A percentile compares a stretch with the other conserved stretches of the same genome.
Conservation (phyloP, 2,329 filamentous ascomycete species). For the Pseudohalonectria lignicola region DNA sequence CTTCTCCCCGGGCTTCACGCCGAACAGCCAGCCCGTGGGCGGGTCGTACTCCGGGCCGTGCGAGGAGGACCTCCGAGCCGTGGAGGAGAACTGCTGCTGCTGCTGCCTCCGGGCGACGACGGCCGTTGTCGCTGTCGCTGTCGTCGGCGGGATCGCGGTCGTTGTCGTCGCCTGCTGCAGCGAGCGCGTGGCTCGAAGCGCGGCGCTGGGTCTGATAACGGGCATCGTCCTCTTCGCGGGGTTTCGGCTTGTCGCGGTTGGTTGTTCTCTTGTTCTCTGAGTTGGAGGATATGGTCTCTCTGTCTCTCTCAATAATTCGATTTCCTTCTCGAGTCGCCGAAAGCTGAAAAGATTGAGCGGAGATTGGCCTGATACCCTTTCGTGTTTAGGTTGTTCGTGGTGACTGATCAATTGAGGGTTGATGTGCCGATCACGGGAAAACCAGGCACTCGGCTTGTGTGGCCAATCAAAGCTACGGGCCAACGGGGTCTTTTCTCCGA, state of each 20-base stretch:
- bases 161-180: not conserved
- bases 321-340: too few species aligned
- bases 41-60: slow-evolving; percentile 79
- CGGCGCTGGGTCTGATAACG: slow-evolving; percentile 1
- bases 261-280: too few species aligned
- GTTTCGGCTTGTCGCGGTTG: not conserved
- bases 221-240: not conserved
- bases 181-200: not conserved
- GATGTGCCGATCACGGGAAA: too few species aligned
- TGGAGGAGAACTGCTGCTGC: slow-evolving; percentile 8
- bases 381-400: too few species aligned
- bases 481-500: too few species aligned
- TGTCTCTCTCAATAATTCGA: too few species aligned
- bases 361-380: too few species aligned
- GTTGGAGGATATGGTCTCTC: not conserved
- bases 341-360: too few species aligned
- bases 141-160: slow-evolving; percentile 3
- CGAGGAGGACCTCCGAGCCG: slow-evolving; percentile 27
- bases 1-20: slow-evolving; percentile 91
- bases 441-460: too few species aligned
- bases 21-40: slow-evolving; percentile 85
- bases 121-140: not conserved
- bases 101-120: not conserved
- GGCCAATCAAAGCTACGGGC: too few species aligned
- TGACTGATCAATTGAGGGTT: too few species aligned